Percentiles rank a stretch among this genome's conserved stretches.
phyloP scores from a whole-genome alignment of 2,329 filamentous ascomycete species.

The Beauveria asiatica region DNA sequence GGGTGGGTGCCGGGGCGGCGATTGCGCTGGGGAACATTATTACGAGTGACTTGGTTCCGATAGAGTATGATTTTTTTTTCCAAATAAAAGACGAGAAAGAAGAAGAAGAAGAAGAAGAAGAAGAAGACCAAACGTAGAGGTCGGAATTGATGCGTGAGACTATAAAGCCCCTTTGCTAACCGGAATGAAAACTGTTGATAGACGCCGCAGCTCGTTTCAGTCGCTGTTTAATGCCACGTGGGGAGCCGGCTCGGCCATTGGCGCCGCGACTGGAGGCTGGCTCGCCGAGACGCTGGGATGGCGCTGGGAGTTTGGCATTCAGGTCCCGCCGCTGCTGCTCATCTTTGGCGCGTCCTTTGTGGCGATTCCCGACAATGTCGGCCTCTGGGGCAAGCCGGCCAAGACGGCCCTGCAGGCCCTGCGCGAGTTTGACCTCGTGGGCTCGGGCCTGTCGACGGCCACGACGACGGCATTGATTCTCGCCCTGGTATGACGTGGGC shows the following conservation, averaged over 20 bases:
- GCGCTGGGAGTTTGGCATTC: slow-evolving; percentile 63
- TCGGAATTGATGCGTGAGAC: not conserved
- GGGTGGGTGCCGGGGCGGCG: slow-evolving; percentile 62
- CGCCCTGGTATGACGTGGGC: slow-evolving; percentile 46
- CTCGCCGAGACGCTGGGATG: slow-evolving; percentile 64
- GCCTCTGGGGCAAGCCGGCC: slow-evolving; percentile 36
- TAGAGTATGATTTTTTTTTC: slow-evolving; percentile 39
- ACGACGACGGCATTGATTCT: slow-evolving; percentile 51
- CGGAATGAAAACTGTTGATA: slow-evolving; percentile 14
- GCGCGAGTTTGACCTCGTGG: slow-evolving; percentile 47
- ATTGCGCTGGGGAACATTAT: slow-evolving; percentile 63
- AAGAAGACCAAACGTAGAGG: no score
- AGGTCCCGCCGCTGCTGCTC: slow-evolving; percentile 43
- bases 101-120: no score
- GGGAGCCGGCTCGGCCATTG: slow-evolving; percentile 48
- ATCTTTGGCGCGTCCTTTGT: slow-evolving; percentile 37
- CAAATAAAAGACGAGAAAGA: not conserved
- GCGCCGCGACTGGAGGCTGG: slow-evolving; percentile 60
- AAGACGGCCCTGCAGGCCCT: slow-evolving; percentile 39
- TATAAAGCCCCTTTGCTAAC: not conserved
- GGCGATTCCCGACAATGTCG: slow-evolving; percentile 45
- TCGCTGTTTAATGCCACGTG: slow-evolving; percentile 60
- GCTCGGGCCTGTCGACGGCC: slow-evolving; percentile 43
- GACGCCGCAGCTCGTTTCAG: slow-evolving; percentile 60
- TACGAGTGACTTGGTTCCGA: slow-evolving; percentile 64